Conservation (phyloP, 2,329 filamentous ascomycete genomes). For the Helicocarpus griseus region DNA sequence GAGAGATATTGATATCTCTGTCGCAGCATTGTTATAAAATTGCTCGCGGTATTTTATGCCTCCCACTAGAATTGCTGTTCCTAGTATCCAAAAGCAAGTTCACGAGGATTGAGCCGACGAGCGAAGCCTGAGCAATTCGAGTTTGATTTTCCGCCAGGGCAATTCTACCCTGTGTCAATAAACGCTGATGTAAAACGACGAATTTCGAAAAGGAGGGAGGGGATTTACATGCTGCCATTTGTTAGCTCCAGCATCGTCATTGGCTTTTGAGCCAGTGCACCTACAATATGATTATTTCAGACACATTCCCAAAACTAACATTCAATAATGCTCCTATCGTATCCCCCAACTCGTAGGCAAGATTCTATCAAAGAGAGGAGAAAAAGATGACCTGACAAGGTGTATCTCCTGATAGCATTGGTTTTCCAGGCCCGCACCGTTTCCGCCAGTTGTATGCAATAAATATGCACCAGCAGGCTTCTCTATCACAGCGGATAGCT, state of each 20-base stretch:
- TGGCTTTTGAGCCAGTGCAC: no score
- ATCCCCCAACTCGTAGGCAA: constrained; percentile 62
- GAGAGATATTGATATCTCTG: constrained; percentile 90
- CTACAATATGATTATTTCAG: constrained; percentile 66
- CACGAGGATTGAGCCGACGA: constrained; percentile 80
- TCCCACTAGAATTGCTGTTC: constrained; percentile 82
- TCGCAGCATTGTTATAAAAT: constrained; percentile 90
- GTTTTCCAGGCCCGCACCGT: no score
- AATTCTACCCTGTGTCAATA: no score
- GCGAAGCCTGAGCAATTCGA: constrained; percentile 79
- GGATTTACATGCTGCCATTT: neutral
- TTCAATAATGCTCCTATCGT: constrained; percentile 64
- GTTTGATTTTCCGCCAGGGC: constrained; percentile 55
- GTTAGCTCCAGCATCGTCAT: neutral
- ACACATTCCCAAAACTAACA: constrained; percentile 69
- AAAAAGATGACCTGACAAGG: no score
- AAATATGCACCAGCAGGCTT: no score
- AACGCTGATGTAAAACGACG: no score
- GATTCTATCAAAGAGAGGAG: no score
- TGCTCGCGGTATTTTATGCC: constrained; percentile 81
- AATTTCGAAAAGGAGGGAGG: neutral
- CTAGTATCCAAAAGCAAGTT: constrained; percentile 81
- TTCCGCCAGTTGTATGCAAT: no score
- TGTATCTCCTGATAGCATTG: no score
- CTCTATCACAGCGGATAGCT: no score